Conservation (phyloP, 768 basidiomycete species). For the Naematelia aurantialba region DNA sequence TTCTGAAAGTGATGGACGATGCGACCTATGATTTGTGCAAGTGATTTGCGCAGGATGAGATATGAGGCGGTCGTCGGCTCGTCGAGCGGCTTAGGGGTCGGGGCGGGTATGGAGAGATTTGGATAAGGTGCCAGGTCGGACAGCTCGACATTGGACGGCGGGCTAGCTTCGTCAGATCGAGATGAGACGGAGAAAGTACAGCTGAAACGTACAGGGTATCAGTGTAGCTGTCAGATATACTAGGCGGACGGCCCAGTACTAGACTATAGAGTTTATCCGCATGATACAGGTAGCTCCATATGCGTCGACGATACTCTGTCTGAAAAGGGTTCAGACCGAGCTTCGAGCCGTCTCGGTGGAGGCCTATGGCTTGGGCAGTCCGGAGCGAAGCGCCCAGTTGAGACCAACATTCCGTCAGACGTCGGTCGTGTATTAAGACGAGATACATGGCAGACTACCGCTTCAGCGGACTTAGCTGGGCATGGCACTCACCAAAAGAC, state of each 20-base stretch:
- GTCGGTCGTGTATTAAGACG: slow-evolving; percentile 52
- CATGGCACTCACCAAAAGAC: slow-evolving; percentile 60
- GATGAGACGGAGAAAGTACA: background rate
- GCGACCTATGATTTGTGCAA: slow-evolving; percentile 76
- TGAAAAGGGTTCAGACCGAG: slow-evolving; percentile 61
- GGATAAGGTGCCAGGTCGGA: slow-evolving; percentile 35
- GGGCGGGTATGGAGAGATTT: slow-evolving; percentile 10
- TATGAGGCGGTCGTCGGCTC: slow-evolving; percentile 81
- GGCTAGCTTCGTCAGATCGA: slow-evolving; percentile 43
- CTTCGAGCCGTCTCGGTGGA: slow-evolving; percentile 81
- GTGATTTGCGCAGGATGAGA: slow-evolving; percentile 76
- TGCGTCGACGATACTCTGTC: slow-evolving; percentile 81
- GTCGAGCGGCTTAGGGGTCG: slow-evolving; percentile 49
- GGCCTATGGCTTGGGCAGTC: slow-evolving; percentile 86
- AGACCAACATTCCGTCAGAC: slow-evolving; percentile 91
- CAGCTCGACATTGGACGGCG: slow-evolving; percentile 57
- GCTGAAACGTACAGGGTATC: slow-evolving; percentile 56
- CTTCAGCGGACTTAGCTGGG: background rate
- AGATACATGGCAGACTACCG: slow-evolving; percentile 64
- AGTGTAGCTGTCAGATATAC: slow-evolving; percentile 85
- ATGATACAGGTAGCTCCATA: slow-evolving; percentile 83
- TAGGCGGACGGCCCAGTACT: slow-evolving; percentile 75
- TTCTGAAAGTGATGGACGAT: slow-evolving; percentile 95
- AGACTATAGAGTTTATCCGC: slow-evolving; percentile 89
- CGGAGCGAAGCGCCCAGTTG: slow-evolving; percentile 87